Base-by-base conservation (phyloP, 2,329 filamentous ascomycete species). In the Chrysoporthe puriensis region DNA sequence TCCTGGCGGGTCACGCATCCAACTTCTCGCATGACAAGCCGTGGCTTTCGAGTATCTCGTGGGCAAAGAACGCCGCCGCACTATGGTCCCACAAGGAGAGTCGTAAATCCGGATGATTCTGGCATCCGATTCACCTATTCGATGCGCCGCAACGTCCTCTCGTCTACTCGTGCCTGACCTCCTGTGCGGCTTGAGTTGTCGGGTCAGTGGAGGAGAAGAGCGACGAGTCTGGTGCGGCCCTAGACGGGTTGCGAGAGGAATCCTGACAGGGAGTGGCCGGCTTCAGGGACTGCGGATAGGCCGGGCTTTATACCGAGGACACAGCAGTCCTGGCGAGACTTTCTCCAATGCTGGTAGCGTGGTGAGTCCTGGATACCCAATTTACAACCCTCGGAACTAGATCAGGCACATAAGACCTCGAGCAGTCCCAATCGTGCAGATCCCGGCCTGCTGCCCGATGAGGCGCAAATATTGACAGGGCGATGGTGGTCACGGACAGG, bases 51-150 rank as follows among this genome's bases (percentile, higher is more conserved):
- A 70, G 65, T 66, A 63, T 67, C 52, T 65, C 64, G 59, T 77
- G 73, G 74, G 75, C 74, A 75, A 72, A 75, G 74, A 76, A 79
- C 79, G 76, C 79, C 79, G 76, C 79, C 77, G 76, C 78, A 79
- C 77, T 78, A 80, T 76, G 78, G 79, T 78, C 75, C 77, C 74
- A 74, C 74, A 71, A 77, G 71, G 52, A 63, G 63, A 70, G 66
- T 70, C 63, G 66, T 63, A 70, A 69, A 66, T 64, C 57, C 66
- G 50, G 68, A 69, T 52, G 65, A 58, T 40, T 62, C 65, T 65
- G 68, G 62, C 54, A 65, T 64, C 58, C 52, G 58, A 65, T 60
- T 59, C 68, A 52, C 52, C 66, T 62, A 65, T 48, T 63, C 61
- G 62, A 68, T 69, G 65, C 58, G 62, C 66, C 65, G 66, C 66